Percentiles rank a stretch among this genome's conserved stretches.
These are phyloP conservation scores for Starmerella cellae DNA, from an alignment of 805 yeast species.

Conservation along the genomic window DNA sequence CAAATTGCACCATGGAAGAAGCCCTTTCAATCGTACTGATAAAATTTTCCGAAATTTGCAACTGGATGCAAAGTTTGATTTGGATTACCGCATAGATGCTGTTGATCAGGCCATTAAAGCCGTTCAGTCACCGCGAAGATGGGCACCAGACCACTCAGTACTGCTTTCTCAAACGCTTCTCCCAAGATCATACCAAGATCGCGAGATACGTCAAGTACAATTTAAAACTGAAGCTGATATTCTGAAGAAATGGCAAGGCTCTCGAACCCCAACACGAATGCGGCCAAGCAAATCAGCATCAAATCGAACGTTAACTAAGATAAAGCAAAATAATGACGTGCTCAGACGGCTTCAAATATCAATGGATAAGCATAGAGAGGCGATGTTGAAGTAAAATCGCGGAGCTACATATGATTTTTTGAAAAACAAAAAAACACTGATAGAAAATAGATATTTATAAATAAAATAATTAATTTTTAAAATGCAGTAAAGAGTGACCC, in stretches of 20 bases:
- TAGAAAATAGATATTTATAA: too few species aligned
- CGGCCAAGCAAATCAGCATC: neutral
- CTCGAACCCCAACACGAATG: too few species aligned
- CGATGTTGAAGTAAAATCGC: conserved; percentile 1
- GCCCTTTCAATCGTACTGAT: neutral
- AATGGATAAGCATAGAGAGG: neutral
- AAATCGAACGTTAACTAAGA: neutral
- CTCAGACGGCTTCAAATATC: neutral
- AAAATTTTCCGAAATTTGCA: neutral
- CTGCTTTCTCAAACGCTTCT: too few species aligned
- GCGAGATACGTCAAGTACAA: neutral
- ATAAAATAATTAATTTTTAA: too few species aligned
- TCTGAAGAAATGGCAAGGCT: conserved; percentile 2
- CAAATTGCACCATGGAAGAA: neutral
- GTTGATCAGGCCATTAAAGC: neutral
- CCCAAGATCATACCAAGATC: neutral
- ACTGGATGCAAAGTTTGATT: neutral
- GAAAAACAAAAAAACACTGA: too few species aligned
- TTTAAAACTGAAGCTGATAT: neutral
- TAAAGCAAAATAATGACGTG: neutral
- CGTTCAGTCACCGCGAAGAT: too few species aligned
- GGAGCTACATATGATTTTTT: too few species aligned
- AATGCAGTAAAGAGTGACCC: too few species aligned
- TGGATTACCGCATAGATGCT: neutral
- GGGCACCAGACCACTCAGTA: too few species aligned